Evolutionary conservation across 345 rosid species (phyloP), one percentile per base, ranked within the genome.

Genomic region (Cardamine resedifolia): DNA sequence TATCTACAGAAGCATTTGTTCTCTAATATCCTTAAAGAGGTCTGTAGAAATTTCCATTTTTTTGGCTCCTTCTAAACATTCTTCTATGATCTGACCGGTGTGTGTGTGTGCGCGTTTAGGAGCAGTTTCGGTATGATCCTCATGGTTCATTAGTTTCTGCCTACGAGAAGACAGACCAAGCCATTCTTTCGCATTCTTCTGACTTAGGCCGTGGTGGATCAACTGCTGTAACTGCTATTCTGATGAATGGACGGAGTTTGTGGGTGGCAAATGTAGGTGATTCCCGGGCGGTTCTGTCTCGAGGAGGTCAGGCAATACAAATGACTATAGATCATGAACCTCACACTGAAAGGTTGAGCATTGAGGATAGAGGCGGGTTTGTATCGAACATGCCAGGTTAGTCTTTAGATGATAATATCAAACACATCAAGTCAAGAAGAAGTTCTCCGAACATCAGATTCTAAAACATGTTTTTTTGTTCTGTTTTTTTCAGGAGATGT

Each of bases 361-460:
- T 86, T 1, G 90, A 88, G 74, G 70, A 77, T 66, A 80, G 45
- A 82, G 90, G 93, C 14, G 90, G 93, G 57, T 88, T 88, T 70
- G 93, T 86, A 59, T 86, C 93, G 3, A 88, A 88, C 75, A 81
- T 88, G 93, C 93, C 93, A 80, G 90, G 93, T 88, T 49, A 70
- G 12, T 53, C 58, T 43, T 26, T 33, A 49, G 51, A 59, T 45
- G 4, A 28, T 39, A 6, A 39, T 38, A 58, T 33, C 4, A 64
- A 44, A 49, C 4, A 26, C 2, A 65, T 34, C 63, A 55, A 31
- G 6, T 64, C 27, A 23, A 21, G 33, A 39, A 24, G 43, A 14
- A 14, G 15, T 51, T 1, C 9, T 15, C 10, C 51, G 41, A 8
- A 8, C 31, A 4, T 66, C 21, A 20, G 34, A 44, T 66, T 21